phyloP scores from a whole-genome alignment of 345 rosid genomes.

The Arabis hirsuta region DNA sequence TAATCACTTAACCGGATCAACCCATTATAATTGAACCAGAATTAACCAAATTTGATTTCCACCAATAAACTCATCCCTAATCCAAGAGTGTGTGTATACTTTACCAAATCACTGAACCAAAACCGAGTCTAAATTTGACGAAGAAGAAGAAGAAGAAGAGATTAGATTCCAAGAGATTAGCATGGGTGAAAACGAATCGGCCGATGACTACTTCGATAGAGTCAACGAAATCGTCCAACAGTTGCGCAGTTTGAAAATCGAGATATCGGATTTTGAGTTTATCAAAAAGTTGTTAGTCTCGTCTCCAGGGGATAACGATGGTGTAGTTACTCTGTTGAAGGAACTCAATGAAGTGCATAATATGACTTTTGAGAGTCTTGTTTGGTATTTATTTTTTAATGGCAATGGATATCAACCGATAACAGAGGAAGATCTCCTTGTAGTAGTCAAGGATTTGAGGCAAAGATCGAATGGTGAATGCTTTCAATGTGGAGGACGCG shows the following conservation, averaged over 20 bases:
- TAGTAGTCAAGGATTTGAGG: too few species aligned
- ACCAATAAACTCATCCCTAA: too few species aligned
- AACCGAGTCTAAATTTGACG: background rate
- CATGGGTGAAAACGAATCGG: background rate
- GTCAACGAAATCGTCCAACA: background rate
- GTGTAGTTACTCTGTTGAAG: too few species aligned
- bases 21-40: too few species aligned
- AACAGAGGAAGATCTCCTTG: too few species aligned
- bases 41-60: too few species aligned
- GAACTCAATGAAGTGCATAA: background rate
- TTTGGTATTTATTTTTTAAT: background rate
- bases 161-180: constrained; percentile 6
- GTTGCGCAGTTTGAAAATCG: background rate
- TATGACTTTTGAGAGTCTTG: background rate
- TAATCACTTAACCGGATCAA: too few species aligned
- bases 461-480: background rate
- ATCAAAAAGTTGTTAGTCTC: background rate
- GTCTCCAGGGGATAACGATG: too few species aligned
- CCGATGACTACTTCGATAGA: background rate
- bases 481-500: constrained; percentile 14
- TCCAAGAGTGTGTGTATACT: too few species aligned
- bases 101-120: too few species aligned
- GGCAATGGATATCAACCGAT: too few species aligned
- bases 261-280: background rate
- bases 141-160: background rate